A percentile compares a stretch with the other conserved stretches of the same genome.
These are phyloP conservation scores for Saccharomyces eubayanus DNA, from an alignment of 805 yeast genomes.

Conservation along the genomic window DNA sequence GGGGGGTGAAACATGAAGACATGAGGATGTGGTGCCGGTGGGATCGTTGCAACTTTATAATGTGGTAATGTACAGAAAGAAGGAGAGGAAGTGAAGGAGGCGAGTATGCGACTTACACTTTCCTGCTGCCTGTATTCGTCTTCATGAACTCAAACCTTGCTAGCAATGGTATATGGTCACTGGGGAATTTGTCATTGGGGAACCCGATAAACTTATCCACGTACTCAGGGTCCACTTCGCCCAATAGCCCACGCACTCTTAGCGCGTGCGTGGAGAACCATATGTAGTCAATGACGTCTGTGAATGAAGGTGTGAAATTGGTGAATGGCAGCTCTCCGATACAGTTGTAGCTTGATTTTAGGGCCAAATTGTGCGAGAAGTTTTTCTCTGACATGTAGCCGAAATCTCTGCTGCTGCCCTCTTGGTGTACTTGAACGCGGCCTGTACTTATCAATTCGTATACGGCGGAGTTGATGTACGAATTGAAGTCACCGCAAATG, in stretches of 20 bases:
- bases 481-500: constrained; percentile 94
- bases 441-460: constrained; percentile 84
- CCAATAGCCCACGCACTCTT: constrained; percentile 77
- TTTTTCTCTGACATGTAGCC: constrained; percentile 89
- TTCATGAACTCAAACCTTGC: constrained; percentile 68
- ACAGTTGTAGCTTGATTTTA: constrained; percentile 76
- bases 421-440: constrained; percentile 65
- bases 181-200: constrained; percentile 89
- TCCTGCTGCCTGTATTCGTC: constrained; percentile 27
- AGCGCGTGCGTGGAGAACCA: constrained; percentile 86
- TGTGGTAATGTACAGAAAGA: not conserved
- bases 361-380: constrained; percentile 67
- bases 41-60: not conserved
- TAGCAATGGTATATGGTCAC: constrained; percentile 87
- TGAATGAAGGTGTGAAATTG: constrained; percentile 86
- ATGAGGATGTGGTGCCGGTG: not conserved
- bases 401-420: constrained; percentile 78
- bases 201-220: constrained; percentile 73
- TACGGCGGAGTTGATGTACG: constrained; percentile 80
- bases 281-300: constrained; percentile 87
- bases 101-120: constrained; percentile 11
- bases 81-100: not conserved
- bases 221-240: constrained; percentile 74
- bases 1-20: not conserved
- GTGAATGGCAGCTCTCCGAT: constrained; percentile 92